Conservation (phyloP, 2,329 filamentous ascomycete species). For the Trichoderma atroviride region DNA sequence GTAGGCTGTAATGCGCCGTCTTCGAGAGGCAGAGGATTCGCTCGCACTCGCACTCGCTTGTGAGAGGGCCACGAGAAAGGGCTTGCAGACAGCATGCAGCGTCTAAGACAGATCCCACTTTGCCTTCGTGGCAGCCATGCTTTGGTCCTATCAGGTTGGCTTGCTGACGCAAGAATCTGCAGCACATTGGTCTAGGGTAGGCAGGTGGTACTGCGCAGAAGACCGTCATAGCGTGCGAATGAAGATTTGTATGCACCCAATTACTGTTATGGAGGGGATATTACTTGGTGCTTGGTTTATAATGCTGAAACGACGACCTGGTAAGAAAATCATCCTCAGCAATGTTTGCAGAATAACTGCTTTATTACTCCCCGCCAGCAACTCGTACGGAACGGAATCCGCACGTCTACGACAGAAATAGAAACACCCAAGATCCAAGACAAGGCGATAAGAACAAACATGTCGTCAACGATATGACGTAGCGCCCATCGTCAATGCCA, state of each 20-base stretch:
- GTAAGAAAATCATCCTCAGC: neutral
- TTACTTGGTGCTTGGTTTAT: neutral
- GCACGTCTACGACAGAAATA: neutral
- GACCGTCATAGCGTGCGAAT: too few relatives aligned
- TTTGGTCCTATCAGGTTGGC: neutral
- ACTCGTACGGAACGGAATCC: neutral
- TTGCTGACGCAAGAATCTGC: conserved; percentile 3
- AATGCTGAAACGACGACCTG: neutral
- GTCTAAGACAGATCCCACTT: conserved; percentile 8
- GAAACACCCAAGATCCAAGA: neutral
- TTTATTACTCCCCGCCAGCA: neutral
- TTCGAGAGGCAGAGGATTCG: neutral
- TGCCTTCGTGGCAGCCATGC: neutral
- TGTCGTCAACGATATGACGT: conserved; percentile 8
- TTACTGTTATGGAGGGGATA: neutral
- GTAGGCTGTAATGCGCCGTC: neutral
- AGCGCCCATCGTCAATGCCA: neutral
- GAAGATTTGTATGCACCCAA: neutral
- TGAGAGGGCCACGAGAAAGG: neutral
- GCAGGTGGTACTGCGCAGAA: neutral
- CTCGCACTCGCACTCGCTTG: neutral
- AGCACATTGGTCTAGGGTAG: neutral
- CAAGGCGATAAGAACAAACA: neutral
- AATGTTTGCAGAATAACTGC: neutral
- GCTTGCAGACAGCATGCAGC: neutral